Percentiles rank a stretch among this genome's conserved stretches.
These are phyloP conservation scores for Phytomonas sp. DNA, from an alignment of 208 protist genomes.

Conservation along the genomic window DNA sequence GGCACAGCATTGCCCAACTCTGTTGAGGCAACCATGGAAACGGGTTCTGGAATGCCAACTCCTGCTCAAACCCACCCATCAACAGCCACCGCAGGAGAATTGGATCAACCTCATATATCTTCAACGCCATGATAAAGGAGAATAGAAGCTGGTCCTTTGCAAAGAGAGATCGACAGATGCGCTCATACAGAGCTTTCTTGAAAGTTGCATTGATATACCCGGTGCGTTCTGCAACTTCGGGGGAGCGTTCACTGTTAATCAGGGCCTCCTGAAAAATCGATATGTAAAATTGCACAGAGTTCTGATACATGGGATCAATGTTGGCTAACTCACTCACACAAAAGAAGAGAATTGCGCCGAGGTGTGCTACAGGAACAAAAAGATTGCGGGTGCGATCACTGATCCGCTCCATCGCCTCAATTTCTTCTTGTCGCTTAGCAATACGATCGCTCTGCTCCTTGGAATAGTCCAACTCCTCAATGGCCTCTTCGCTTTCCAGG, in stretches of 20 bases:
- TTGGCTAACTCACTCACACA: conserved; percentile 95
- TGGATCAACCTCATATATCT: conserved; percentile 87
- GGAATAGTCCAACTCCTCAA: conserved; percentile 91
- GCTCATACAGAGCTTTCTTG: conserved; percentile 78
- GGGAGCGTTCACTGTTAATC: conserved; percentile 65
- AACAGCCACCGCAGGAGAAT: conserved; percentile 88
- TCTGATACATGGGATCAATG: conserved; percentile 97
- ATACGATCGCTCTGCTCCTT: conserved; percentile 95
- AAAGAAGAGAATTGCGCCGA: conserved; percentile 96
- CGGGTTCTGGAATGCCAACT: conserved; percentile 13
- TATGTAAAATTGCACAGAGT: conserved; percentile 95
- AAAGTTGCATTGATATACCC: conserved; percentile 80
- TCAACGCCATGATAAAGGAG: conserved; percentile 92
- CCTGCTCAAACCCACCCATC: conserved; percentile 77
- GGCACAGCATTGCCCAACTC: conserved; percentile 82
- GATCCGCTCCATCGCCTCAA: conserved; percentile 94
- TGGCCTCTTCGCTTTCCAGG: conserved; percentile 93
- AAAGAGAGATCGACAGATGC: conserved; percentile 91
- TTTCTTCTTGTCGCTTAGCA: conserved; percentile 89
- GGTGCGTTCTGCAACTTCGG: conserved; percentile 71
- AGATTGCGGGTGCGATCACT: conserved; percentile 94
- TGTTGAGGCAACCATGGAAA: conserved; percentile 86
- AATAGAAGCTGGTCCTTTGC: conserved; percentile 91
- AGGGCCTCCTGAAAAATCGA: conserved; percentile 93
- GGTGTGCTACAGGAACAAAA: conserved; percentile 93